Percentiles rank a stretch among this genome's conserved stretches.
Conservation (phyloP, 169 alveolate genomes). For the Plasmodium gonderi region DNA sequence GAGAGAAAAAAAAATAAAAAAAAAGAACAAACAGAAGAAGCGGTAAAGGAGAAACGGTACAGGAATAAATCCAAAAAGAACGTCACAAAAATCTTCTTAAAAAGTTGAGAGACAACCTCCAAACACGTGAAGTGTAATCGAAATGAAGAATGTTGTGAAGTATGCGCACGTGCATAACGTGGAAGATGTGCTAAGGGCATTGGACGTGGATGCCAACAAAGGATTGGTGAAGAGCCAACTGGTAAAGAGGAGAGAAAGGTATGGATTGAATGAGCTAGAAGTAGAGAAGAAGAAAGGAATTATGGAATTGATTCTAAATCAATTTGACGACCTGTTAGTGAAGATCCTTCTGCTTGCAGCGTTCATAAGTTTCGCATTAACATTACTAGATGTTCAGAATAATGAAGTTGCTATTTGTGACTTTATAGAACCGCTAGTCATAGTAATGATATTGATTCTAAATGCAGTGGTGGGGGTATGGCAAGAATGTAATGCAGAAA, state of each 20-base stretch:
- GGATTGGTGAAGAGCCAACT: constrained; percentile 93
- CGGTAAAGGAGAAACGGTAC: too few species aligned
- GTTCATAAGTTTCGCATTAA: constrained; percentile 93
- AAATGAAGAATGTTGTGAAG: constrained; percentile 30
- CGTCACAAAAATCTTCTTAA: too few species aligned
- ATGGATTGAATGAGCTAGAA: constrained; percentile 91
- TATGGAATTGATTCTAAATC: constrained; percentile 91
- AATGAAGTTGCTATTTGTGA: constrained; percentile 94
- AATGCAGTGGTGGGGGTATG: constrained; percentile 98
- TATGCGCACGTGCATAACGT: constrained; percentile 77
- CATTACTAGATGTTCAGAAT: constrained; percentile 90
- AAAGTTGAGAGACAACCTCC: too few species aligned
- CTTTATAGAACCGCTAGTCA: constrained; percentile 97
- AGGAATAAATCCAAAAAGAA: too few species aligned
- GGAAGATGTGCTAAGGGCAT: constrained; percentile 76
- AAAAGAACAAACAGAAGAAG: too few species aligned
- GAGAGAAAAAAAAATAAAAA: too few species aligned
- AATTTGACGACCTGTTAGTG: constrained; percentile 96
- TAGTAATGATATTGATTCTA: constrained; percentile 92
- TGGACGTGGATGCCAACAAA: constrained; percentile 70
- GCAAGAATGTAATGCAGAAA: constrained; percentile 99
- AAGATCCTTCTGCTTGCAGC: constrained; percentile 97
- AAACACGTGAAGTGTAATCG: not conserved
- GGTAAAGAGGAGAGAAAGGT: constrained; percentile 83
- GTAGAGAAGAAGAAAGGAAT: constrained; percentile 93